These are phyloP conservation scores for Fraxinus americana DNA, from an alignment of 257 asterid genomes.

Conservation along the genomic window DNA sequence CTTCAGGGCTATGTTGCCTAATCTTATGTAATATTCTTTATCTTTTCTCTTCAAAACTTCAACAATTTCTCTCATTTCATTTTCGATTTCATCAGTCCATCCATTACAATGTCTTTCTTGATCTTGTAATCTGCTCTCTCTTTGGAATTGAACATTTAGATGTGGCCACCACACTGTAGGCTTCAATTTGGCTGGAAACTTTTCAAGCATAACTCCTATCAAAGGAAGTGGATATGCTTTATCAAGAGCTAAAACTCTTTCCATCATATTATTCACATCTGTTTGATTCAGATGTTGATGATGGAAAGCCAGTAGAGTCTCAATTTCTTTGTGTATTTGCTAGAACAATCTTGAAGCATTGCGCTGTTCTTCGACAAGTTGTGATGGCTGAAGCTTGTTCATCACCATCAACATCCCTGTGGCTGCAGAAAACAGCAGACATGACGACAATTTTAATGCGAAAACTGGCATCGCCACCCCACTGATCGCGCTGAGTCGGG, in stretches of 20 bases:
- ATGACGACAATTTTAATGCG: conserved; percentile 13
- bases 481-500: conserved; percentile 11
- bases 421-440: conserved; percentile 23
- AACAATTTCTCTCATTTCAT: conserved; percentile 30
- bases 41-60: too few relatives aligned
- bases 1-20: conserved; percentile 30
- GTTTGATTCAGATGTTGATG: neutral
- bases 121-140: neutral
- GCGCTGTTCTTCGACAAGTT: conserved; percentile 37
- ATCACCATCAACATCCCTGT: conserved; percentile 26
- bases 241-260: conserved; percentile 31
- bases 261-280: conserved; percentile 18
- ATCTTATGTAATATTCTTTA: conserved; percentile 22
- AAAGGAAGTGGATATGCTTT: conserved; percentile 37
- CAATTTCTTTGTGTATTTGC: conserved; percentile 22
- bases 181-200: conserved; percentile 26
- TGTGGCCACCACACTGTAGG: conserved; percentile 35
- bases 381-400: conserved; percentile 40
- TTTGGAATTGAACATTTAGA: neutral
- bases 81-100: conserved; percentile 11
- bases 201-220: conserved; percentile 33
- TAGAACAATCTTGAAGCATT: conserved; percentile 29
- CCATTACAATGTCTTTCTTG: neutral
- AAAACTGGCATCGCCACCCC: conserved; percentile 22
- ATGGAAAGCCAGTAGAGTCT: neutral